phyloP scores from a whole-genome alignment of 441 rosid species.

The Populus hybrid region DNA sequence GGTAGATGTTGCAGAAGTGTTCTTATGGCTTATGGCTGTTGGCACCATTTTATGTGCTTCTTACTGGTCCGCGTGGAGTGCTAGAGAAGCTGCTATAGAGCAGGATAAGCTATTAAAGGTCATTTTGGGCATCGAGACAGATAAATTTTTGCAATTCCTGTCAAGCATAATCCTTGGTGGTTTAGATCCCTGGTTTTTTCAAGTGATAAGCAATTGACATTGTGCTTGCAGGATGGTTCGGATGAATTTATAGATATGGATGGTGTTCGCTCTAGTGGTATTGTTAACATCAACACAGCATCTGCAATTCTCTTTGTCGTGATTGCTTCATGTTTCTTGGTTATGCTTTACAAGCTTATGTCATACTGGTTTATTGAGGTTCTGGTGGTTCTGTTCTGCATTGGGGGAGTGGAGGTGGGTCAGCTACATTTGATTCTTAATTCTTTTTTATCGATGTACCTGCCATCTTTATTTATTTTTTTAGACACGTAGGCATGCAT shows the following conservation, averaged over 20 bases:
- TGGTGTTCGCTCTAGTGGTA: conserved; percentile 44
- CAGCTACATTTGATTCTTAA: neutral
- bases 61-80: conserved; percentile 99
- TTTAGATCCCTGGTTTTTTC: conserved; percentile 6
- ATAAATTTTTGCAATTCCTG: conserved; percentile 5
- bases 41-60: conserved; percentile 92
- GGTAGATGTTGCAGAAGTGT: conserved; percentile 97
- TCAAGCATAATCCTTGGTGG: neutral
- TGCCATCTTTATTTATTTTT: neutral
- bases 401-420: conserved; percentile 91
- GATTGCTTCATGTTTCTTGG: conserved; percentile 87
- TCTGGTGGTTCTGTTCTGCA: conserved; percentile 92
- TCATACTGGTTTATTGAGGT: conserved; percentile 86
- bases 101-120: conserved; percentile 92
- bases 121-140: conserved; percentile 10
- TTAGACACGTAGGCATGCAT: neutral
- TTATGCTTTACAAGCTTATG: conserved; percentile 90
- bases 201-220: conserved; percentile 5
- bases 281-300: conserved; percentile 67
- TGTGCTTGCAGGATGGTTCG: conserved; percentile 63
- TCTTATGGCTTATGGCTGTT: conserved; percentile 96
- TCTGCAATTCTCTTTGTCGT: conserved; percentile 81
- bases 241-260: conserved; percentile 51
- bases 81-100: conserved; percentile 78
- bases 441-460: neutral